Base-by-base conservation (phyloP, 2,329 filamentous ascomycete genomes). In the Fusarium brachygibbosum region DNA sequence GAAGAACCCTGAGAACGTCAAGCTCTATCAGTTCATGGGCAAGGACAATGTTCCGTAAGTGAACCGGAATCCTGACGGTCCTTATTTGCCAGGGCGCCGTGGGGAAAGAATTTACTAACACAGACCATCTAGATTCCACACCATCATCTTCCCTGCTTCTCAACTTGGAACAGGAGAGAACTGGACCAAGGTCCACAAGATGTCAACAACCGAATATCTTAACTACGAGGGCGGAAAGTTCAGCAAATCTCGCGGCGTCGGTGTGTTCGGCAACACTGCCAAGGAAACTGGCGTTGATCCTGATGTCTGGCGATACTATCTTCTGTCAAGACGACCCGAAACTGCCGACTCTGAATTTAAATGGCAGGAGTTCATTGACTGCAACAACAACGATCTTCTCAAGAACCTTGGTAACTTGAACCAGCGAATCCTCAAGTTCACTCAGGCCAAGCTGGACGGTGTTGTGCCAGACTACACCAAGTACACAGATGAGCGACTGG, bases 1-100 rank as follows among this genome's bases (percentile, higher is more conserved):
- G 94, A 90, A 91, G 76, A 91, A 97, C 78, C 93, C 93, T 0
- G 91, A 97, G 44, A 86, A 97, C 34, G 94, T 98, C 48, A 88
- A 91, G 76, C 87, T 98, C 14, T 97, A 96, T 80, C 94, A 98
- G 82, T 97, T 98, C 85, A 93, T 97, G 88, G 94, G 94, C 81
- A 98, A 97, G 76, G 80, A 83, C 74, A 81, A 81, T 32, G 78
- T 93, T 17, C 89, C 89, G 73, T 75, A 61, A 68, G 73, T 75
- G 9, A 96, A 17, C 11, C 12, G 5, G 13, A 31, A 32, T 12
- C 25, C 12, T 7, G 3, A 13, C 42, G 16, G 35, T 17, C 21
- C 17, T 31, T 5, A 34, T 21, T n/a, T n/a, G 40, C 6, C 19
- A 28, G 21, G 21, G 17, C 31, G 11, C 5, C 12, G 10, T 32